Percentiles rank a stretch among this genome's conserved stretches.
phyloP scores from a whole-genome alignment of 2,329 filamentous ascomycete species.

The Periconia sp. region DNA sequence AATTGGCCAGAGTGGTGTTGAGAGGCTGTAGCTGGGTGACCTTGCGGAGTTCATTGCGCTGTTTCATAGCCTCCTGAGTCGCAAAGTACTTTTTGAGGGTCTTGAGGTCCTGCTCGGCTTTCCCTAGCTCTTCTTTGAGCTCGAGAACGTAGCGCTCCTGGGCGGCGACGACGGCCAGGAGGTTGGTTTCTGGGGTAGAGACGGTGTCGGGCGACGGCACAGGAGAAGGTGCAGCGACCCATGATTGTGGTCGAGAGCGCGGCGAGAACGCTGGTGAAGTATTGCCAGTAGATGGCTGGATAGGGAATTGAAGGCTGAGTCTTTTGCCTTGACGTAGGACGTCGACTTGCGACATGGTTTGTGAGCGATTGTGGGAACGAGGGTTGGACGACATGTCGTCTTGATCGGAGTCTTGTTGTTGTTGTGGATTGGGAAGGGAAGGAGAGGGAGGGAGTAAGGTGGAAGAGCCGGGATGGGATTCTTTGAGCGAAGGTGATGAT shows the following conservation, averaged over 20 bases:
- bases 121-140: conserved; percentile 82
- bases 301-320: conserved; percentile 53
- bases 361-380: conserved; percentile 36
- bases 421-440: conserved; percentile 19
- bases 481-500: conserved; percentile 11
- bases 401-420: not conserved
- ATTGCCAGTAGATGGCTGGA: conserved; percentile 43
- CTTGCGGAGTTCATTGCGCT: conserved; percentile 65
- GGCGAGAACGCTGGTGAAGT: conserved; percentile 33
- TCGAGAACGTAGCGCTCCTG: conserved; percentile 92
- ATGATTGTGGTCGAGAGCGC: conserved; percentile 43
- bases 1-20: conserved; percentile 42
- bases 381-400: conserved; percentile 13
- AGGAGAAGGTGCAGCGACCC: conserved; percentile 36
- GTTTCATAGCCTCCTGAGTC: conserved; percentile 73
- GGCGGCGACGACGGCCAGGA: conserved; percentile 86
- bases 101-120: conserved; percentile 75
- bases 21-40: conserved; percentile 59
- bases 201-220: conserved; percentile 28
- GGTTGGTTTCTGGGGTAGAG: conserved; percentile 44
- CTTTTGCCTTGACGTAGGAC: conserved; percentile 45
- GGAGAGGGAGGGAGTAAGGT: conserved; percentile 9
- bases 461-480: conserved; percentile 9
- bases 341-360: conserved; percentile 38
- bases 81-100: conserved; percentile 84